Percentiles rank a stretch among this genome's conserved stretches.
Conservation (phyloP, 768 basidiomycete genomes). For the Mycena maculata region DNA sequence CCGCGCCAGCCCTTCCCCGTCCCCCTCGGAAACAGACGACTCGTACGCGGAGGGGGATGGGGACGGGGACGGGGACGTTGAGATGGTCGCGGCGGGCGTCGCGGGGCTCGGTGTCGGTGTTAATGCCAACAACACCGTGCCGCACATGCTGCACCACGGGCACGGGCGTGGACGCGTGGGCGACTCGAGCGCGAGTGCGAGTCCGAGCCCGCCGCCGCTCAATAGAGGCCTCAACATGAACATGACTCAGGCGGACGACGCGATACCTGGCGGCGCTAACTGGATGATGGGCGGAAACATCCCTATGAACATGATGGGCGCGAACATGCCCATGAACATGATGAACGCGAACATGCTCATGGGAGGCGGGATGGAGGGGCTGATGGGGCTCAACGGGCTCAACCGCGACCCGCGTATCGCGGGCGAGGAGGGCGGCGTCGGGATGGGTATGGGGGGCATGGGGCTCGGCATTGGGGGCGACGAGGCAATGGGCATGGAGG, state of each 20-base stretch:
- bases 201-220: conserved; percentile 35
- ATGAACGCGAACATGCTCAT: conserved; percentile 29
- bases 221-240: conserved; percentile 30
- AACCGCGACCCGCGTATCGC: conserved; percentile 12
- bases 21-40: conserved; percentile 45
- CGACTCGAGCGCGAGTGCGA: conserved; percentile 33
- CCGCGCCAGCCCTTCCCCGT: conserved; percentile 34
- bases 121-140: neutral
- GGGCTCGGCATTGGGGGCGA: conserved; percentile 28
- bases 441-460: conserved; percentile 38
- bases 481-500: conserved; percentile 30
- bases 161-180: conserved; percentile 21
- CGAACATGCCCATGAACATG: conserved; percentile 7
- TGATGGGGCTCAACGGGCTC: conserved; percentile 16
- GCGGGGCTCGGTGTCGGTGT: conserved; percentile 23
- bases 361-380: conserved; percentile 31
- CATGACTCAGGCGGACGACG: conserved; percentile 18
- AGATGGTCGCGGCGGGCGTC: conserved; percentile 46
- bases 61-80: conserved; percentile 72
- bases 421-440: conserved; percentile 7
- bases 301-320: neutral
- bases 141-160: neutral
- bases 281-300: conserved; percentile 17
- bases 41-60: conserved; percentile 83
- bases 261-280: neutral